These are phyloP conservation scores for Typha latifolia DNA, from an alignment of 176 grass and related monocot species.

Conservation along the genomic window DNA sequence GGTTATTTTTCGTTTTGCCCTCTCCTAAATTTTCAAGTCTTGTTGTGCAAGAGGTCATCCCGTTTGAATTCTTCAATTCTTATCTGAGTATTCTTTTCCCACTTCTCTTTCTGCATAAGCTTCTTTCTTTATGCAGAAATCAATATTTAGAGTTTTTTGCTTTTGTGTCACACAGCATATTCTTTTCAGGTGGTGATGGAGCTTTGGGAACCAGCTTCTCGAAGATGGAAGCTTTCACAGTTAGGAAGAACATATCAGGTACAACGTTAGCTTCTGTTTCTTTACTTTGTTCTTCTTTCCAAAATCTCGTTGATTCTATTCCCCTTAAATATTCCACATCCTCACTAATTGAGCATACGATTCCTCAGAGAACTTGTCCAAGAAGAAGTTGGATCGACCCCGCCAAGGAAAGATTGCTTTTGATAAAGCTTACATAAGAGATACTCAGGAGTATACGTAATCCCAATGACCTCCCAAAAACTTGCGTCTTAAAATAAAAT, in stretches of 20 bases:
- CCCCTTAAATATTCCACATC: conserved; percentile 8
- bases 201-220: conserved; percentile 60
- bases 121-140: conserved; percentile 4
- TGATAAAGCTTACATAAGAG: conserved; percentile 55
- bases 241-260: conserved; percentile 91
- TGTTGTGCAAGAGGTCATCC: neutral
- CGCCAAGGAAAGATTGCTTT: conserved; percentile 35
- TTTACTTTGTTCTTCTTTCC: conserved; percentile 5
- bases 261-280: conserved; percentile 26
- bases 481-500: neutral
- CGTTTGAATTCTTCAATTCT: neutral
- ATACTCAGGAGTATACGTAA: conserved; percentile 89
- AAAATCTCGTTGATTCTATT: conserved; percentile 12
- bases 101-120: neutral
- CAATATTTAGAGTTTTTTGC: neutral
- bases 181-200: neutral
- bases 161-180: neutral
- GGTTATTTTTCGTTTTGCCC: neutral
- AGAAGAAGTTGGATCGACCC: conserved; percentile 35
- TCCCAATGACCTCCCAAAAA: conserved; percentile 9
- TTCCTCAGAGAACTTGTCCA: conserved; percentile 53
- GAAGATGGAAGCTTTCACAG: conserved; percentile 67
- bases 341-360: conserved; percentile 1
- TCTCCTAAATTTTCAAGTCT: neutral
- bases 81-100: neutral